Conservation (phyloP, 2,329 filamentous ascomycete genomes). For the Fusarium burgessii region DNA sequence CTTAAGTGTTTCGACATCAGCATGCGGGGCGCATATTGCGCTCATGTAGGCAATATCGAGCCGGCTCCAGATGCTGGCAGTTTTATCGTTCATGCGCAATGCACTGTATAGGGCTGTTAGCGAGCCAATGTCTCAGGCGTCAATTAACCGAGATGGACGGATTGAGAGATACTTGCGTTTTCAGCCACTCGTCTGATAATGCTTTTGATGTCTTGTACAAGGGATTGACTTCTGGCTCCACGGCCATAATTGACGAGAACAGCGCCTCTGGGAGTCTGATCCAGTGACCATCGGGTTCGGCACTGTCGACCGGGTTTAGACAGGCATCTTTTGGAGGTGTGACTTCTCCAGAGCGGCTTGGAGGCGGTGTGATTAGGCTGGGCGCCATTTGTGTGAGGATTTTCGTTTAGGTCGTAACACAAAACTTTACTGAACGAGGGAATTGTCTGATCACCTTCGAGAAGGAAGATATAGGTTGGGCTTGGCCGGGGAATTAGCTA, state of each 20-base stretch:
- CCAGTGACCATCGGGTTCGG: conserved; percentile 15
- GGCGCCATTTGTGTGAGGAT: conserved; percentile 8
- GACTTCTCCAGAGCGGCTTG: conserved; percentile 18
- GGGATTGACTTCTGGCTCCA: conserved; percentile 24
- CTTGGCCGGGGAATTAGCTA: not conserved
- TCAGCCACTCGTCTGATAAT: conserved; percentile 22
- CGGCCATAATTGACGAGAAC: conserved; percentile 27
- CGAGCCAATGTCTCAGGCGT: not conserved
- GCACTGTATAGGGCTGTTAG: conserved; percentile 17
- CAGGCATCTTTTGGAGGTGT: not conserved
- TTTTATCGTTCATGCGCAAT: conserved; percentile 23
- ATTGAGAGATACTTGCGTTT: conserved; percentile 10
- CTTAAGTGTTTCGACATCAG: conserved; percentile 25
- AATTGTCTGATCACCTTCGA: not conserved
- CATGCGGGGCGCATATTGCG: conserved; percentile 26
- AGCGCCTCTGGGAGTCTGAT: conserved; percentile 22
- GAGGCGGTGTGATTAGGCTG: conserved; percentile 24
- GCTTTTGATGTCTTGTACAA: conserved; percentile 25
- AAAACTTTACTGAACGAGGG: not conserved
- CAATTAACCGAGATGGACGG: not conserved
- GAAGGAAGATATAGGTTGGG: not conserved
- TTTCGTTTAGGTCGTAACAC: not conserved
- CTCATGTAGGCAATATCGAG: conserved; percentile 30
- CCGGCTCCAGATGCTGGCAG: conserved; percentile 15
- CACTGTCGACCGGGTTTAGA: not conserved